phyloP scores from a whole-genome alignment of 257 asterid species.

The Phtheirospermum japonicum region DNA sequence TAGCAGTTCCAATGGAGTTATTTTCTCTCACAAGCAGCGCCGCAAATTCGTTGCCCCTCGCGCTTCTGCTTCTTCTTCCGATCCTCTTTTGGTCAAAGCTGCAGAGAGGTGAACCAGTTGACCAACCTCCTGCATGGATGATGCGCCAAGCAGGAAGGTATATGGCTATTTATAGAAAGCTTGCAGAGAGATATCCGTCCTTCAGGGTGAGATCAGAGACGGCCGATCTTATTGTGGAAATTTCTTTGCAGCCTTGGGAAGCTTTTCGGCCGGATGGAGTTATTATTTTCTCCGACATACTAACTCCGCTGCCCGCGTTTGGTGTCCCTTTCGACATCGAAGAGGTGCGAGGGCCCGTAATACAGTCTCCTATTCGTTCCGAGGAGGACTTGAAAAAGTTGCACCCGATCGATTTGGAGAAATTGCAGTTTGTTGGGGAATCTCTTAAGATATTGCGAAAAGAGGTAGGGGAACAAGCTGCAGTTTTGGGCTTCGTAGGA shows the following conservation, averaged over 20 bases:
- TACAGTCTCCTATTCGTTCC: slow-evolving; percentile 74
- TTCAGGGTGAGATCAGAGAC: slow-evolving; percentile 99
- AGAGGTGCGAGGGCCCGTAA: slow-evolving; percentile 82
- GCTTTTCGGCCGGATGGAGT: slow-evolving; percentile 96
- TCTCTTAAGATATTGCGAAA: slow-evolving; percentile 71
- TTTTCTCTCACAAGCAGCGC: slow-evolving; percentile 31
- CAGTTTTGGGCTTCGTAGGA: slow-evolving; percentile 95
- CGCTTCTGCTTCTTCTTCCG: slow-evolving; percentile 53
- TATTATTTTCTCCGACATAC: slow-evolving; percentile 93
- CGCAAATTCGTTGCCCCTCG: slow-evolving; percentile 36
- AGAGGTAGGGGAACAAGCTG: slow-evolving; percentile 87
- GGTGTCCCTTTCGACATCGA: slow-evolving; percentile 98
- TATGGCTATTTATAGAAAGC: slow-evolving; percentile 92
- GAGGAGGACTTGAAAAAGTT: slow-evolving; percentile 73
- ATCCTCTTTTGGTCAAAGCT: slow-evolving; percentile 90
- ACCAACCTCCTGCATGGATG: slow-evolving; percentile 99
- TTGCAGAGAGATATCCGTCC: slow-evolving; percentile 92
- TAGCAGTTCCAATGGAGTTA: slow-evolving; percentile 28
- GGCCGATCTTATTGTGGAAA: slow-evolving; percentile 97
- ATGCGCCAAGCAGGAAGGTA: slow-evolving; percentile 99
- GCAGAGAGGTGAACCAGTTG: slow-evolving; percentile 81
- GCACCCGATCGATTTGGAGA: slow-evolving; percentile 78
- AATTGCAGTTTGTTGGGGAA: slow-evolving; percentile 81
- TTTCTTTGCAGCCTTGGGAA: slow-evolving; percentile 99
- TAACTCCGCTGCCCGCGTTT: slow-evolving; percentile 95